A percentile compares a stretch with the other conserved stretches of the same genome.
These are phyloP conservation scores for Dillenia turbinata DNA, from an alignment of 164 flowering plant genomes.

Conservation along the genomic window DNA sequence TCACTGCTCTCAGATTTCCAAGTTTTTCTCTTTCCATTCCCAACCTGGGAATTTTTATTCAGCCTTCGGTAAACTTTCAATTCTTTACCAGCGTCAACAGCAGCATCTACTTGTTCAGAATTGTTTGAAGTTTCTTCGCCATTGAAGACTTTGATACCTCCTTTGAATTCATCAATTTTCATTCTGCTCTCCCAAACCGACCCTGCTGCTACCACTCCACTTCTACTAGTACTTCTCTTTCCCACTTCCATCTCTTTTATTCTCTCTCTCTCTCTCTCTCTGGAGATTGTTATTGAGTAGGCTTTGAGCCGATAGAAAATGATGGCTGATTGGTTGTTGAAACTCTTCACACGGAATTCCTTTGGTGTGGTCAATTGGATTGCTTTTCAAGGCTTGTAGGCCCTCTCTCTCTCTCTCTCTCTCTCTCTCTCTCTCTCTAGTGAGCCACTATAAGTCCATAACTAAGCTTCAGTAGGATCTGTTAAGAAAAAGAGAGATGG, in stretches of 20 bases:
- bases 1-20: constrained; percentile 41
- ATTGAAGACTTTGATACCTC: constrained; percentile 65
- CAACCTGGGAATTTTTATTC: constrained; percentile 11
- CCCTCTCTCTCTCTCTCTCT: no score
- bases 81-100: neutral
- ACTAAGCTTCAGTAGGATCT: no score
- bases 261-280: constrained; percentile 1
- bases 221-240: constrained; percentile 20
- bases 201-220: constrained; percentile 50
- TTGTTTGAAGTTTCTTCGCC: constrained; percentile 22
- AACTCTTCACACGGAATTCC: no score
- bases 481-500: no score
- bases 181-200: constrained; percentile 86
- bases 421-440: no score
- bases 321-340: no score
- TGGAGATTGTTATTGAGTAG: no score
- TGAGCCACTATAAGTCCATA: no score
- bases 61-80: constrained; percentile 6
- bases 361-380: no score
- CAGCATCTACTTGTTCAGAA: constrained; percentile 11
- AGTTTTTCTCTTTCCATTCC: constrained; percentile 41
- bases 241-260: constrained; percentile 23
- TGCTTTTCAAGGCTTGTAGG: no score
- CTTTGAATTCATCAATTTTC: constrained; percentile 69
- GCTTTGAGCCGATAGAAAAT: no score